Conservation (phyloP, 179 eudicot species). For the Dionaea muscipula region DNA sequence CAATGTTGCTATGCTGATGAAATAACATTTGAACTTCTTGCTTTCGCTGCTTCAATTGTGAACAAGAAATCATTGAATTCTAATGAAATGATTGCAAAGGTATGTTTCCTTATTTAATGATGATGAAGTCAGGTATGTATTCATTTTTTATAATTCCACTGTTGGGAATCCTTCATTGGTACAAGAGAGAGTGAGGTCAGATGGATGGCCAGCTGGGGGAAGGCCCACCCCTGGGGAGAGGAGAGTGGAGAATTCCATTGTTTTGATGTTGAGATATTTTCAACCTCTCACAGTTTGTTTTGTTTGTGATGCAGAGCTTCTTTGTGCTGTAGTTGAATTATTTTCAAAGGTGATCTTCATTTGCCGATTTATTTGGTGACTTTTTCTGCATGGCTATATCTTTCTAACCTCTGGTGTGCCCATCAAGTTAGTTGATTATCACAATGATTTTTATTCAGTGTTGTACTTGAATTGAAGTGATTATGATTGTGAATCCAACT, state of each 20-base stretch:
- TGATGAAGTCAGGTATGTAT: no score
- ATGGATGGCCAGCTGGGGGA: no score
- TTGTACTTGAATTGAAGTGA: not conserved
- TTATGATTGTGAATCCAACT: not conserved
- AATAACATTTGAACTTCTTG: slow-evolving; percentile 63
- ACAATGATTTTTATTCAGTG: no score
- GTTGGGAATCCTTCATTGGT: no score
- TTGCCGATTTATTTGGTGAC: not conserved
- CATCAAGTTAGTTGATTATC: not conserved
- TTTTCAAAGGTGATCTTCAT: slow-evolving; percentile 55
- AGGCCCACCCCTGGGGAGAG: no score
- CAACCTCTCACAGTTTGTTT: slow-evolving; percentile 2
- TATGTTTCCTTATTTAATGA: slow-evolving; percentile 15
- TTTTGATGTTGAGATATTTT: not conserved
- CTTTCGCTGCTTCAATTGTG: slow-evolving; percentile 40
- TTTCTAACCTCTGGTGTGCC: not conserved
- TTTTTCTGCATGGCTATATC: not conserved
- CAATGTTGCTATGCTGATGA: slow-evolving; percentile 47
- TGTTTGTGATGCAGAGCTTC: slow-evolving; percentile 50
- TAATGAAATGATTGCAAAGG: slow-evolving; percentile 70
- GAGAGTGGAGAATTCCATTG: no score
- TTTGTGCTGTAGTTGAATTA: slow-evolving; percentile 46
- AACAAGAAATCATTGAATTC: slow-evolving; percentile 34
- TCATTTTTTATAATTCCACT: no score
- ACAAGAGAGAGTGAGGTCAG: no score